phyloP scores from a whole-genome alignment of 169 alveolate genomes.

The Neospora caninum region DNA sequence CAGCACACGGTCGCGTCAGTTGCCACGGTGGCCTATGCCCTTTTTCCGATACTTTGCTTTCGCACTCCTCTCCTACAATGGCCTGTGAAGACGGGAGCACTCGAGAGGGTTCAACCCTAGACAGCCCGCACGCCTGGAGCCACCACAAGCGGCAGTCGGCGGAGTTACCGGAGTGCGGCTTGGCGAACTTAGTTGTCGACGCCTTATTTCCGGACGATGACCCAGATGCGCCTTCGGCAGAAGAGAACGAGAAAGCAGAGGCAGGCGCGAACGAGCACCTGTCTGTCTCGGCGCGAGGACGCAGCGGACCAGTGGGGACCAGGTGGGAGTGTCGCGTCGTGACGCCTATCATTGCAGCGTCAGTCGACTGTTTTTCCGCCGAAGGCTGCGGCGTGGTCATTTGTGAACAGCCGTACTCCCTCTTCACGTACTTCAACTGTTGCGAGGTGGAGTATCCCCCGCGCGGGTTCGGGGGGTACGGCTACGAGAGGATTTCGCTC shows the following conservation, averaged over 20 bases:
- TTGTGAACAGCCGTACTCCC: constrained; percentile 36
- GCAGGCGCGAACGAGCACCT: not conserved
- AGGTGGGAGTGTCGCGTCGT: constrained; percentile 66
- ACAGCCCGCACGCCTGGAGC: not conserved
- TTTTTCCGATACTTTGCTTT: not conserved
- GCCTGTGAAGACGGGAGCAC: not conserved
- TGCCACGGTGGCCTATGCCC: too few species aligned
- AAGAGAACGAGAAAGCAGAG: not conserved
- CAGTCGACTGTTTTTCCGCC: constrained; percentile 43
- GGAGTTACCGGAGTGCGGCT: not conserved
- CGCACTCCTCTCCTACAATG: not conserved
- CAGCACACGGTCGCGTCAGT: too few species aligned
- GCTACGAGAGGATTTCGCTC: not conserved
- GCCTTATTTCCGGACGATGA: not conserved
- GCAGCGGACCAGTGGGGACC: not conserved
- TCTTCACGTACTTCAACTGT: constrained; percentile 26
- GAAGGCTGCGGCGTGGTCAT: constrained; percentile 60
- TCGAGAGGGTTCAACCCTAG: not conserved
- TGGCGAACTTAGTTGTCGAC: not conserved
- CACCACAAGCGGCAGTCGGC: not conserved
- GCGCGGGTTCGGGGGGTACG: not conserved
- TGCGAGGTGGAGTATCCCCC: constrained; percentile 45
- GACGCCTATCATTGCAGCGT: constrained; percentile 43
- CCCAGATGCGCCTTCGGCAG: not conserved
- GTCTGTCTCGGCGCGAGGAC: not conserved